Conservation (phyloP, 1,284 basidiomycete species). For the Puccinia hordei region DNA sequence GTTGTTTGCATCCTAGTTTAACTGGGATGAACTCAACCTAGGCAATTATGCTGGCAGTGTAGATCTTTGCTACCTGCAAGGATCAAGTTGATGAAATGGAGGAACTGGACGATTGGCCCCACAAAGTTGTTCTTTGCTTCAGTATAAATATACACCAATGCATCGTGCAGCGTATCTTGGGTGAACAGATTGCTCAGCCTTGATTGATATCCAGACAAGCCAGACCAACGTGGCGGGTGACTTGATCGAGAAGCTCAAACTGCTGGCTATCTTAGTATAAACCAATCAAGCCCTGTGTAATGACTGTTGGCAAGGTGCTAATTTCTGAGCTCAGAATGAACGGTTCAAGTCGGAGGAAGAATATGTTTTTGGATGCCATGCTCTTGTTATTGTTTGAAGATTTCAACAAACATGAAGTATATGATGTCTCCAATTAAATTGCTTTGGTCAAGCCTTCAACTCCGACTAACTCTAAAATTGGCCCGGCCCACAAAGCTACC, state of each 20-base stretch:
- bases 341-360: constrained; percentile 77
- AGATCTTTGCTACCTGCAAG: constrained; percentile 18
- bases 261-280: constrained; percentile 70
- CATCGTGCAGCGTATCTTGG: constrained; percentile 83
- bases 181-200: constrained; percentile 80
- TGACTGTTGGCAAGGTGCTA: constrained; percentile 68
- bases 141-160: constrained; percentile 90
- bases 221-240: constrained; percentile 96
- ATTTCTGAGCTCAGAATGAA: constrained; percentile 79
- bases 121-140: constrained; percentile 83
- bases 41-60: too few relatives aligned
- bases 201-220: constrained; percentile 90
- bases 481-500: constrained; percentile 91
- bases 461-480: constrained; percentile 79
- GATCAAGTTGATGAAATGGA: constrained; percentile 74
- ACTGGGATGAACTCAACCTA: too few relatives aligned
- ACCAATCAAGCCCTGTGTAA: constrained; percentile 80
- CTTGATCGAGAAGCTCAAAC: constrained; percentile 76
- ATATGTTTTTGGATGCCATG: constrained; percentile 84
- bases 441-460: constrained; percentile 85
- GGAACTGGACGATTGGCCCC: constrained; percentile 80
- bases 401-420: constrained; percentile 88
- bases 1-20: too few relatives aligned
- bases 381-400: constrained; percentile 85
- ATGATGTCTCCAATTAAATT: constrained; percentile 79